These are phyloP conservation scores for Suhomyces taliae DNA, from an alignment of 1,139 yeast species.

Conservation along the genomic window DNA sequence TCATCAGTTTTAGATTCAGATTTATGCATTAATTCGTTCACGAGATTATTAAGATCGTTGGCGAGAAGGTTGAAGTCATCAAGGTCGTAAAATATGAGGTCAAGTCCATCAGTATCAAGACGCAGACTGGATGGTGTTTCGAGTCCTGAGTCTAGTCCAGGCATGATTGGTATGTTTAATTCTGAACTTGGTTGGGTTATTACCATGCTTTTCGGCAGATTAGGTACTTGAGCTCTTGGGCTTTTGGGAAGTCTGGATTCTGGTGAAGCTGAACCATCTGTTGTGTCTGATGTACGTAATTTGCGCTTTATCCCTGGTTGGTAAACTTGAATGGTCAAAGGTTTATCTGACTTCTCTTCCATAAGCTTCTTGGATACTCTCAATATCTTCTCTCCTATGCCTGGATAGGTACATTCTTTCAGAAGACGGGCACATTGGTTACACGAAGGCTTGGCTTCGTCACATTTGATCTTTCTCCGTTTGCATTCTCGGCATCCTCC, in stretches of 20 bases:
- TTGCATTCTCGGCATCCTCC: constrained; percentile 31
- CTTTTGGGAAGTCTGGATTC: neutral
- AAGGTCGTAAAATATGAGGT: constrained; percentile 9
- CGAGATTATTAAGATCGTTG: constrained; percentile 20
- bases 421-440: constrained; percentile 25
- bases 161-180: too few relatives aligned
- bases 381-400: constrained; percentile 18
- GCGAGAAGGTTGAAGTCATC: constrained; percentile 19
- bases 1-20: constrained; percentile 13
- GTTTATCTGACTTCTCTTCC: constrained; percentile 6
- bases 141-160: neutral
- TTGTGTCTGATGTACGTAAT: neutral
- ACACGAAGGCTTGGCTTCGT: constrained; percentile 25
- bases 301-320: constrained; percentile 5
- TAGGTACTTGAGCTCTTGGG: neutral
- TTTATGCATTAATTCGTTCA: constrained; percentile 17
- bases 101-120: neutral
- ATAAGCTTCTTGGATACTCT: constrained; percentile 15
- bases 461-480: constrained; percentile 29
- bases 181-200: neutral
- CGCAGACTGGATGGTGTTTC: neutral
- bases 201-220: neutral
- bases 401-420: constrained; percentile 24
- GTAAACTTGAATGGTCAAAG: constrained; percentile 10
- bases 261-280: constrained; percentile 4